Conservation (phyloP, 2,329 filamentous ascomycete genomes). For the Aciculosporium take region DNA sequence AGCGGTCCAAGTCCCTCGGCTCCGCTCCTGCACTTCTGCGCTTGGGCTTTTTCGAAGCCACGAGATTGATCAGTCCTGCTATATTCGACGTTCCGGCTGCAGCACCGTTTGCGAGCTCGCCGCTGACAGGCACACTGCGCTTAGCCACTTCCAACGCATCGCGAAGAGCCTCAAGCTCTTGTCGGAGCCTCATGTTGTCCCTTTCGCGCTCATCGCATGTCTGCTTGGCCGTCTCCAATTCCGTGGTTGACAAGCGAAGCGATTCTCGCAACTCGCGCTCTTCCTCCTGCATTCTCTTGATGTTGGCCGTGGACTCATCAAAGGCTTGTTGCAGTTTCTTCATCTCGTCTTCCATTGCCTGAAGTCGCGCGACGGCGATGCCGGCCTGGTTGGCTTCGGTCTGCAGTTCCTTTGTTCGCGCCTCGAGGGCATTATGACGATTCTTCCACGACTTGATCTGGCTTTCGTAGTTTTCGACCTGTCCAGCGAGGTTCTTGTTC, state of each 20-base stretch:
- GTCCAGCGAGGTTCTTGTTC: slow-evolving; percentile 76
- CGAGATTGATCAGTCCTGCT: slow-evolving; percentile 85
- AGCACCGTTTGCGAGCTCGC: slow-evolving; percentile 31
- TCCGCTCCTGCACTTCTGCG: slow-evolving; percentile 82
- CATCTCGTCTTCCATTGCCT: slow-evolving; percentile 92
- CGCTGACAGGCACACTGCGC: slow-evolving; percentile 61
- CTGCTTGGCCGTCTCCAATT: slow-evolving; percentile 67
- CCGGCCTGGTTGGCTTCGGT: slow-evolving; percentile 95
- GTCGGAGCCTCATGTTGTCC: slow-evolving; percentile 72
- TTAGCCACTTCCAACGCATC: slow-evolving; percentile 85
- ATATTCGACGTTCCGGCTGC: slow-evolving; percentile 35
- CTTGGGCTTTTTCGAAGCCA: slow-evolving; percentile 94
- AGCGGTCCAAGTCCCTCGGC: slow-evolving; percentile 71
- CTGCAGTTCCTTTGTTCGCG: slow-evolving; percentile 83
- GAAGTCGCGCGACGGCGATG: slow-evolving; percentile 79
- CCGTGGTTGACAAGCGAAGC: slow-evolving; percentile 61
- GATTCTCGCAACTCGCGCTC: slow-evolving; percentile 76
- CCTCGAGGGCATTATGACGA: slow-evolving; percentile 79
- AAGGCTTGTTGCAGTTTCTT: slow-evolving; percentile 77
- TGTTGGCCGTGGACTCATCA: slow-evolving; percentile 77
- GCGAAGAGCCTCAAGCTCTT: slow-evolving; percentile 79
- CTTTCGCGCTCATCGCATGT: slow-evolving; percentile 63
- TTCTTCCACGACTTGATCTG: slow-evolving; percentile 95
- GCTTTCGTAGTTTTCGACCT: slow-evolving; percentile 89
- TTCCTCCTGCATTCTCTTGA: slow-evolving; percentile 90